phyloP scores from a whole-genome alignment of 148 eudicot species.

The Cornus suecica region DNA sequence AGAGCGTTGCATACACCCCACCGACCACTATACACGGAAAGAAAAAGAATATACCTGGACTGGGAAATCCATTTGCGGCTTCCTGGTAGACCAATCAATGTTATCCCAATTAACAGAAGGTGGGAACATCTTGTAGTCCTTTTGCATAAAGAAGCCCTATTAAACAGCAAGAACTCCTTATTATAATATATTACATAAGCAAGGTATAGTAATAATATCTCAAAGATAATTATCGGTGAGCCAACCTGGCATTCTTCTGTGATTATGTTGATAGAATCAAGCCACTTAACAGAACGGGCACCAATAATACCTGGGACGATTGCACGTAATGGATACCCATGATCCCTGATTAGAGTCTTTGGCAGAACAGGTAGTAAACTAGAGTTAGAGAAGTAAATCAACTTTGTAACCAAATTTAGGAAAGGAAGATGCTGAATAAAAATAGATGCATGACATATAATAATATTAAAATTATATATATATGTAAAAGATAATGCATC shows the following conservation, averaged over 20 bases:
- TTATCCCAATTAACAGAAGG: conserved; percentile 96
- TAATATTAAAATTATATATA: too few relatives aligned
- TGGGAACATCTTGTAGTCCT: conserved; percentile 95
- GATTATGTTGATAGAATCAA: conserved; percentile 74
- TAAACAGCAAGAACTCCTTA: conserved; percentile 14
- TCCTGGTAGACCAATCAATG: conserved; percentile 81
- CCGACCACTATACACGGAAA: too few relatives aligned
- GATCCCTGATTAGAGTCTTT: conserved; percentile 91
- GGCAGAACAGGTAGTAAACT: conserved; percentile 16
- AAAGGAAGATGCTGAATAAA: not conserved
- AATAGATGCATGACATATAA: too few relatives aligned
- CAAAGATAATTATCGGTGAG: conserved; percentile 1
- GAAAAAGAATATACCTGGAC: conserved; percentile 58
- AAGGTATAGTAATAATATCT: not conserved
- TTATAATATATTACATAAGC: not conserved
- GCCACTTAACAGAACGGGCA: conserved; percentile 98
- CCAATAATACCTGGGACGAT: conserved; percentile 97
- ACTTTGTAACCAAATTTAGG: not conserved
- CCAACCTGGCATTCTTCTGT: conserved; percentile 88
- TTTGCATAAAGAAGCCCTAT: conserved; percentile 96
- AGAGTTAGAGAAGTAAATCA: not conserved
- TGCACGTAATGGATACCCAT: conserved; percentile 90
- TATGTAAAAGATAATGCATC: not conserved
- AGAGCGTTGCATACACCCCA: too few relatives aligned
- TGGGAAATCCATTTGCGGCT: conserved; percentile 94